Conservation (phyloP, 1,139 yeast species). For the Taphrina communis region DNA sequence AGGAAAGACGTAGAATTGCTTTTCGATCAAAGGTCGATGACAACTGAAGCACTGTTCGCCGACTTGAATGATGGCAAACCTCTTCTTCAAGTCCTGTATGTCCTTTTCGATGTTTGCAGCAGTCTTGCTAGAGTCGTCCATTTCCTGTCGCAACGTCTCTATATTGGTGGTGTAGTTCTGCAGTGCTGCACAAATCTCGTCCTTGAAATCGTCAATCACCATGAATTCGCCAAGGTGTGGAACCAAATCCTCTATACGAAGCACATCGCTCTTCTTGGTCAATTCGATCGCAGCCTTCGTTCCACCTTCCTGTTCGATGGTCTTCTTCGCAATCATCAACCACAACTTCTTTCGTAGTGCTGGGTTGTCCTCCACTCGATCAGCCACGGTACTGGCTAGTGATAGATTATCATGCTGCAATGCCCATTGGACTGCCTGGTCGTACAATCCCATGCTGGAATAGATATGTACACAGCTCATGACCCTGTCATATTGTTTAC, state of each 20-base stretch:
- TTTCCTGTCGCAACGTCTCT: slow-evolving; percentile 68
- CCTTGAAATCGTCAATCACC: slow-evolving; percentile 80
- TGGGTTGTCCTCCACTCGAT: slow-evolving; percentile 57
- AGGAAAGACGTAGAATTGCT: slow-evolving; percentile 82
- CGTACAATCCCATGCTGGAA: slow-evolving; percentile 69
- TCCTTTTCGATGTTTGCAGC: slow-evolving; percentile 68
- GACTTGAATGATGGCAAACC: slow-evolving; percentile 71
- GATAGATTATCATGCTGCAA: slow-evolving; percentile 66
- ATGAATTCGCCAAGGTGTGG: slow-evolving; percentile 79
- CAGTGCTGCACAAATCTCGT: slow-evolving; percentile 77
- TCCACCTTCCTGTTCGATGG: slow-evolving; percentile 55
- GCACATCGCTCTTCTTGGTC: slow-evolving; percentile 60
- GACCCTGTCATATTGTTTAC: slow-evolving; percentile 64
- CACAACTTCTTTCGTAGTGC: slow-evolving; percentile 72
- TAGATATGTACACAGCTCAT: slow-evolving; percentile 75
- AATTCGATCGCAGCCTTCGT: slow-evolving; percentile 53
- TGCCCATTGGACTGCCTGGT: slow-evolving; percentile 81
- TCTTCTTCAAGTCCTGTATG: slow-evolving; percentile 58
- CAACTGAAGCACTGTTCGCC: slow-evolving; percentile 84
- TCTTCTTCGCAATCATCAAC: slow-evolving; percentile 68
- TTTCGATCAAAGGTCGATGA: slow-evolving; percentile 66
- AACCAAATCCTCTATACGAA: slow-evolving; percentile 78
- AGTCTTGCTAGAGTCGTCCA: slow-evolving; percentile 72
- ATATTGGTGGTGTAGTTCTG: slow-evolving; percentile 74
- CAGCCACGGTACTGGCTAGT: slow-evolving; percentile 65